Percentiles rank a stretch among this genome's conserved stretches.
These are phyloP conservation scores for Rhododendron henanense DNA, from an alignment of 148 eudicot genomes.

Conservation along the genomic window DNA sequence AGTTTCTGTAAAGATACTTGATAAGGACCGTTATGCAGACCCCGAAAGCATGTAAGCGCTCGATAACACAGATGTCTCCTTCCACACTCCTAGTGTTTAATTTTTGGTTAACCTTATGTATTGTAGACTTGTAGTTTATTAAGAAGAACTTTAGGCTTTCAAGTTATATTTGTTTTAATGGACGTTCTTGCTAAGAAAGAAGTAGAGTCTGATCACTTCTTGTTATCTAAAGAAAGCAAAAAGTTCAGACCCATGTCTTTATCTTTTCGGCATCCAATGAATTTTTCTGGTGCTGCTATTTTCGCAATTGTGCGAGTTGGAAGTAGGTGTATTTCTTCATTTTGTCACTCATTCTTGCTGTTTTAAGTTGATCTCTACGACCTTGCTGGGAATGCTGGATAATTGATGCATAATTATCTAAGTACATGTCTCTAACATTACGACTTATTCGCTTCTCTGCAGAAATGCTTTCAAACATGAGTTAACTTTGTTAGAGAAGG, in stretches of 20 bases:
- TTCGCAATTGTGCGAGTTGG: not conserved
- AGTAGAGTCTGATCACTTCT: not conserved
- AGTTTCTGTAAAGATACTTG: conserved; percentile 97
- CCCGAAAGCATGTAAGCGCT: conserved; percentile 80
- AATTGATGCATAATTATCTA: not conserved
- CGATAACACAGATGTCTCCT: not conserved
- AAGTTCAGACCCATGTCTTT: not conserved
- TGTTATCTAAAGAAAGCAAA: not conserved
- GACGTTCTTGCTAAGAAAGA: not conserved
- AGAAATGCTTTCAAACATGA: conserved; percentile 90
- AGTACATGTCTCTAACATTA: not conserved
- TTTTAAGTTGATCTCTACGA: not conserved
- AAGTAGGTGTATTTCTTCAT: not conserved
- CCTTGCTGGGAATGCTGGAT: conserved; percentile 1
- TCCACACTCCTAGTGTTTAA: not conserved
- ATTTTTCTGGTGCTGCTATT: conserved; percentile 6
- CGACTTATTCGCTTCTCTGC: conserved; percentile 16
- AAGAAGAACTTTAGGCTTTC: not conserved
- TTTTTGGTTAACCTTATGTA: not conserved
- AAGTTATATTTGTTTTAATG: not conserved
- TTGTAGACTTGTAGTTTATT: conserved; percentile 1
- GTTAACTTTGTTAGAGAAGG: conserved; percentile 85
- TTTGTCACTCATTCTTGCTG: not conserved
- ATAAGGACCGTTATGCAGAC: conserved; percentile 85
- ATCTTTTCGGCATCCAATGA: not conserved